Evolutionary conservation across 495 filamentous ascomycete genomes (phyloP).

Genomic region (Filosporella fistucella): DNA sequence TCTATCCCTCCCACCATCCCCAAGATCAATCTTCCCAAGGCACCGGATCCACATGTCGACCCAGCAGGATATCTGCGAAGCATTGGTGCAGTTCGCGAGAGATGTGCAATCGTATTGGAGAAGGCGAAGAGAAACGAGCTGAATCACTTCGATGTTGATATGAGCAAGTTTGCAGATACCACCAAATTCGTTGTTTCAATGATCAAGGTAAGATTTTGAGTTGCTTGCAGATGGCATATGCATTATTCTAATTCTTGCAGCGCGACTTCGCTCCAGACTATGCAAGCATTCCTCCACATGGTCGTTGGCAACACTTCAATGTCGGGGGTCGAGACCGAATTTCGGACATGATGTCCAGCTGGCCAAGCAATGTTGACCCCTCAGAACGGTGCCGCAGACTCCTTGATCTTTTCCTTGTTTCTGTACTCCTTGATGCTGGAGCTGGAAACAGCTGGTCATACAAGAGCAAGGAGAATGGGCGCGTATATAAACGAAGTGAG

Average conservation of each 20-base stretch:
- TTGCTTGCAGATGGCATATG: neutral
- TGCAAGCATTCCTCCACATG: slow-evolving; percentile 72
- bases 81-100: slow-evolving; percentile 81
- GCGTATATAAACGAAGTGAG: slow-evolving; percentile 79
- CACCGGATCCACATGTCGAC: slow-evolving; percentile 86
- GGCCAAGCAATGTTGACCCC: slow-evolving; percentile 47
- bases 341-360: slow-evolving; percentile 64
- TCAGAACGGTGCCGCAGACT: slow-evolving; percentile 72
- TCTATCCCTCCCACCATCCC: slow-evolving; percentile 30
- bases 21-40: slow-evolving; percentile 68
- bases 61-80: slow-evolving; percentile 91
- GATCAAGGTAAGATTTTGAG: slow-evolving; percentile 69
- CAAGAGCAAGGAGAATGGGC: slow-evolving; percentile 85
- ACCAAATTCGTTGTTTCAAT: slow-evolving; percentile 92
- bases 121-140: slow-evolving; percentile 77
- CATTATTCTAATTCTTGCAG: slow-evolving; percentile 8
- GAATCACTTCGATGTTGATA: slow-evolving; percentile 87
- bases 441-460: slow-evolving; percentile 84
- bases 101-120: slow-evolving; percentile 64
- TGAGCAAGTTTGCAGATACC: slow-evolving; percentile 80
- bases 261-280: slow-evolving; percentile 23
- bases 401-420: slow-evolving; percentile 82
- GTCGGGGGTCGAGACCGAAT: slow-evolving; percentile 76
- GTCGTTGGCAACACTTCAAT: slow-evolving; percentile 87
- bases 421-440: slow-evolving; percentile 86